Evolutionary conservation across 805 yeast species (phyloP), one percentile per base, ranked within the genome.

Genomic region (Candida anglica): DNA sequence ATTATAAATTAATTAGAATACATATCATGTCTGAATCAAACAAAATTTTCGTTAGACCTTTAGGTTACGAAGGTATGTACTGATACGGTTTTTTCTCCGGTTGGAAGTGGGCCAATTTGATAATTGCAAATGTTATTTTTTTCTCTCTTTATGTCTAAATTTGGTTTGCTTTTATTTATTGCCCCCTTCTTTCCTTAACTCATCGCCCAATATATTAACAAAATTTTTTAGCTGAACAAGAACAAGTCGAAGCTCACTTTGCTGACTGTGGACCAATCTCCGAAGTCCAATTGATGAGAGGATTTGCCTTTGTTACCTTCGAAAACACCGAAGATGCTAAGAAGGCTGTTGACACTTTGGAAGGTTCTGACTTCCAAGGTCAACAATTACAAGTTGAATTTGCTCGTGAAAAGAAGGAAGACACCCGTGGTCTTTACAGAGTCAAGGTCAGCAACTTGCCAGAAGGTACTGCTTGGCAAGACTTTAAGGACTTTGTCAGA

Each of bases 221-320:
- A n/a, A n/a, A n/a, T n/a, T n/a, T n/a, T 56, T 40, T 41, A 44
- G 62, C 57, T 34, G 48, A 60, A 37, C 52, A 52, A 24, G 77
- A 79, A 41, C 85, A 81, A 50, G 62, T 84, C 36, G 81, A 80
- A 61, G 86, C 76, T 39, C 78, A 78, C 53, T 83, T 84, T 53
- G 57, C 77, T 15, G 72, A 77, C 37, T 71, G 71, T 40, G 94
- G 91, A 47, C 74, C 82, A 31, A 63, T 84, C 48, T 67, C 71
- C 41, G 87, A 81, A 52, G 77, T 81, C 34, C 79, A 79, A 55
- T 61, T 83, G 46, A 71, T 81, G 72, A 81, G 83, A 50, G 96
- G 96, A 27, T 85, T 79, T 53, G 97, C 94, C 17, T 89, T 86
- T 57, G 84, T 91, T 40, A 95, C 89, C 58, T 93, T 78, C 51